Evolutionary conservation across 345 rosid species (phyloP).

Genomic region (Dimocarpus longan): DNA sequence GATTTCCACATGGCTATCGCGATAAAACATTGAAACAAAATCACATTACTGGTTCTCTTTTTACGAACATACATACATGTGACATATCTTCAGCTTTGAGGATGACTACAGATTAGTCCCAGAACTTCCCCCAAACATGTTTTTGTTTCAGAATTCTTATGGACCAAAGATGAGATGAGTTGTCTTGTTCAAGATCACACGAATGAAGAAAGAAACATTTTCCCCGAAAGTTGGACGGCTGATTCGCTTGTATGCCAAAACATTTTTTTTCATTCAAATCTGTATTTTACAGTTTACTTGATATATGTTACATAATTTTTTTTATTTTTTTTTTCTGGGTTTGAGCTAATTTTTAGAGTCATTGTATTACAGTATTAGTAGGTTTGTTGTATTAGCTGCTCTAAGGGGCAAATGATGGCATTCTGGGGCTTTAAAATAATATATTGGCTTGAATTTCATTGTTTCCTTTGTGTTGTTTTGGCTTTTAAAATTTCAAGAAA

Average conservation of each 20-base stretch:
- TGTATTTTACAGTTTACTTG: not conserved
- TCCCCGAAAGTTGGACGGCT: not conserved
- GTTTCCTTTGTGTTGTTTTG: not conserved
- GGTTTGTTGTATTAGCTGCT: not conserved
- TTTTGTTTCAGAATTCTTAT: not conserved
- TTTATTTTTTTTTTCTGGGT: not conserved
- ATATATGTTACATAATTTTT: no score
- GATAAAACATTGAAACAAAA: constrained; percentile 18
- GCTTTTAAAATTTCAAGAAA: not conserved
- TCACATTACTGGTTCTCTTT: constrained; percentile 1
- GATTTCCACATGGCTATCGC: constrained; percentile 44
- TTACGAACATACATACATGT: not conserved
- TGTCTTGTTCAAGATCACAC: not conserved
- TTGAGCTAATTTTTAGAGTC: not conserved
- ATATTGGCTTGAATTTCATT: not conserved
- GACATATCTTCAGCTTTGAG: not conserved
- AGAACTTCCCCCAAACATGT: not conserved
- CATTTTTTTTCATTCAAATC: not conserved
- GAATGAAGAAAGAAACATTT: not conserved
- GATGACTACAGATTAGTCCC: not conserved
- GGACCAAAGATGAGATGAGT: not conserved
- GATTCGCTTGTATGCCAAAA: not conserved
- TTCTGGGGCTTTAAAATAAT: not conserved
- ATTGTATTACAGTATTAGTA: not conserved
- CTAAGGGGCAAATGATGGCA: not conserved